Base-by-base conservation (phyloP, 768 basidiomycete genomes). In the Rhodosporidiobolus odoratus region DNA sequence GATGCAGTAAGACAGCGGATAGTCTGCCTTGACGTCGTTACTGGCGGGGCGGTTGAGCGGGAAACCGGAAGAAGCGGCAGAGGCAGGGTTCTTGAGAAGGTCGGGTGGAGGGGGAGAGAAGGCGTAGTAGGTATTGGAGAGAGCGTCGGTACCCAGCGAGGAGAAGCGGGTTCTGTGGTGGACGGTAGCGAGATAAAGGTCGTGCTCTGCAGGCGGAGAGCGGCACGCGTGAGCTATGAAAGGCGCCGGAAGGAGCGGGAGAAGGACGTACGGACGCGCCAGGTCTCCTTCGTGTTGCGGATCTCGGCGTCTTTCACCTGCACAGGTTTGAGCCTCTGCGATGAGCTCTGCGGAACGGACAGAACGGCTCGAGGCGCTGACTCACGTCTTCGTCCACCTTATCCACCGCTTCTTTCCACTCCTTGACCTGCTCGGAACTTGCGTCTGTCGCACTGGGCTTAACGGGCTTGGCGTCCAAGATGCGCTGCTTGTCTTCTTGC, bases 61-160 rank as follows among this genome's bases (percentile, higher is more conserved):
- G 65, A 66, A 59, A 23, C 45, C 57, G n/a, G 64, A 65, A 2
- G 64, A 27, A 0, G 35, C n/a, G 19, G 48, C 17, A 27, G 47
- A 34, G 8, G 58, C n/a, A n/a, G 38, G 4, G 38, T 48, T 50
- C 27, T 50, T 2, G n/a, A 66, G 38, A 37, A 66, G 47, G 13
- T 13, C 27, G 8, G 23, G 1, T 2, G 65, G 65, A 27, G 65
- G 65, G 4, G 59, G 59, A 17, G 59, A 52, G 19, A 61, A n/a
- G 59, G 56, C 3, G 45, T 61, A 68, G 66, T 68, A 68, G 23
- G 30, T n/a, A 37, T 61, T 61, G 41, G n/a, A 32, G 43, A 56
- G 41, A n/a, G 52, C 53, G 66, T 68, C 66, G 23, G 17, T 35
- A 45, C 66, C 66, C 27, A 56, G 1, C 16, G n/a, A 1, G 16